A percentile compares a stretch with the other conserved stretches of the same genome.
phyloP scores from a whole-genome alignment of 2,329 filamentous ascomycete genomes.

The Dichotomopilus funicola region DNA sequence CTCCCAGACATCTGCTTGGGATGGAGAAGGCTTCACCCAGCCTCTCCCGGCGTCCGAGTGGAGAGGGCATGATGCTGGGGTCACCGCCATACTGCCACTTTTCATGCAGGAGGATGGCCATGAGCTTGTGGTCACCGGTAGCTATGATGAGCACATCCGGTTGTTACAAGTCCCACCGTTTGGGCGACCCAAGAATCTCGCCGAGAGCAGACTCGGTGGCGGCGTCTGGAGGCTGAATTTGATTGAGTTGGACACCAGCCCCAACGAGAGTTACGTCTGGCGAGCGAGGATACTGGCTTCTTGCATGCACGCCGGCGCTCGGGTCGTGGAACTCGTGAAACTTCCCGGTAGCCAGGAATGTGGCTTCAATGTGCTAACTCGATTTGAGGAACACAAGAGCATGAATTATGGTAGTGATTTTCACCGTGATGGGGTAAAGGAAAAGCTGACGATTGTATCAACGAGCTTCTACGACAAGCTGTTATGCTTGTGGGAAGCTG shows the following conservation, averaged over 20 bases:
- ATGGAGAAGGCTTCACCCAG: not conserved
- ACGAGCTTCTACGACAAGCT: conserved; percentile 73
- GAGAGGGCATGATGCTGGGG: conserved; percentile 63
- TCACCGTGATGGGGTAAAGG: conserved; percentile 33
- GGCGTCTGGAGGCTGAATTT: conserved; percentile 84
- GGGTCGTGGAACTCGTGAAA: conserved; percentile 49
- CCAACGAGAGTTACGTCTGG: conserved; percentile 23
- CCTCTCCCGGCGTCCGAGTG: conserved; percentile 24
- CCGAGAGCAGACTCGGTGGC: conserved; percentile 61
- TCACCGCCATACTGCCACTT: conserved; percentile 78
- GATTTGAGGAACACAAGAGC: conserved; percentile 79
- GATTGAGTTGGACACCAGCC: conserved; percentile 31
- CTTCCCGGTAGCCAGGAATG: conserved; percentile 38
- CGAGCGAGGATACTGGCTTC: conserved; percentile 61
- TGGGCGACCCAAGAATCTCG: conserved; percentile 46
- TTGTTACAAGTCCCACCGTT: conserved; percentile 50
- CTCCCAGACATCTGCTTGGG: conserved; percentile 33
- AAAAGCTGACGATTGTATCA: conserved; percentile 48
- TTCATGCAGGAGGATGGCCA: conserved; percentile 36
- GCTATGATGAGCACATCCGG: conserved; percentile 81
- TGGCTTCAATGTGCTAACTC: conserved; percentile 57
- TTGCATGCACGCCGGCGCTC: conserved; percentile 86
- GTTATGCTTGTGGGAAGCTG: conserved; percentile 57
- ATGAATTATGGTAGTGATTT: conserved; percentile 92
- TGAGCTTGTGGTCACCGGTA: conserved; percentile 70